phyloP scores from a whole-genome alignment of 2,329 filamentous ascomycete genomes.

The Pseudogymnoascus sp. region DNA sequence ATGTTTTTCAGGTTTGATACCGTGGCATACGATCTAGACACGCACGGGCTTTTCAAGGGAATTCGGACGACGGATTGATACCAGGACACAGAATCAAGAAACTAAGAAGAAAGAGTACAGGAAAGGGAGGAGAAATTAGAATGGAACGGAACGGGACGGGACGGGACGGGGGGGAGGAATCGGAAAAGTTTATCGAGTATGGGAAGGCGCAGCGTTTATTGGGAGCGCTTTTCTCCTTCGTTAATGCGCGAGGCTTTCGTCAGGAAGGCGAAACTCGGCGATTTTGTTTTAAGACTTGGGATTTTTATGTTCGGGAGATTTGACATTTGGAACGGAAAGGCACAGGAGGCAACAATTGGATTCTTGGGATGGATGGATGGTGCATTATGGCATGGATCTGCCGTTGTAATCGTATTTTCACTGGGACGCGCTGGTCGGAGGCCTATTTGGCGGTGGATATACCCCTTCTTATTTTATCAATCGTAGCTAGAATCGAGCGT shows the following conservation, averaged over 20 bases:
- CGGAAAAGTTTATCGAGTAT: not conserved
- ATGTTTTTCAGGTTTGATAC: slow-evolving; percentile 2
- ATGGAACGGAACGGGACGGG: not conserved
- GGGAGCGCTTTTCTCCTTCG: not conserved
- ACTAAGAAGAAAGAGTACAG: not conserved
- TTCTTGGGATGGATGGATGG: slow-evolving; percentile 7
- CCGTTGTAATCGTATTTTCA: slow-evolving; percentile 7
- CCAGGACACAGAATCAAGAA: not conserved
- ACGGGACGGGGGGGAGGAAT: not conserved
- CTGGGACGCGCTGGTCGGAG: slow-evolving; percentile 7
- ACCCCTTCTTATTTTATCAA: slow-evolving; percentile 7
- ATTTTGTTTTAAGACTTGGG: slow-evolving; percentile 4
- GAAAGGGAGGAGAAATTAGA: not conserved
- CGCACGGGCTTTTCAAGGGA: slow-evolving; percentile 7
- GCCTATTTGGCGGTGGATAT: slow-evolving; percentile 7
- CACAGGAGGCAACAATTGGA: slow-evolving; percentile 2
- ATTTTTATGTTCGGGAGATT: not conserved
- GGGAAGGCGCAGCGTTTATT: slow-evolving; percentile 3
- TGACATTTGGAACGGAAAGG: slow-evolving; percentile 6
- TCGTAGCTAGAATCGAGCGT: slow-evolving; percentile 1
- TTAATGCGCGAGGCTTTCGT: slow-evolving; percentile 2
- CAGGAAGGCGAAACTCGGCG: slow-evolving; percentile 1
- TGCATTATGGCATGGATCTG: slow-evolving; percentile 7
- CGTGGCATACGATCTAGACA: slow-evolving; percentile 1
- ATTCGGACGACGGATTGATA: slow-evolving; percentile 8